Evolutionary conservation across 352 stramenopile species (phyloP), one percentile per base, ranked within the genome.

Genomic region (Phytophthora agathidicida): DNA sequence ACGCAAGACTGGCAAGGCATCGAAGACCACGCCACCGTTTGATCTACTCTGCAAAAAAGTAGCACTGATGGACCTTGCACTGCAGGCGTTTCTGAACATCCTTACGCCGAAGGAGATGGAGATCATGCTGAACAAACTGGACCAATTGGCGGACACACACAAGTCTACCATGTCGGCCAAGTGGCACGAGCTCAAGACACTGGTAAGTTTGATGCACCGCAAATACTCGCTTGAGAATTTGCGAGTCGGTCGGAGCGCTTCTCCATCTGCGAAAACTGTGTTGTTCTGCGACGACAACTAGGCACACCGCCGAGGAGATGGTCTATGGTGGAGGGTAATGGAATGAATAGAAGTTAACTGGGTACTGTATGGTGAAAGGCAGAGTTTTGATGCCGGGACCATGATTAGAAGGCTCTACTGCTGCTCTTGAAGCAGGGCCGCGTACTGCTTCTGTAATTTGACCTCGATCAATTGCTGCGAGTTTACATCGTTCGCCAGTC

Each of bases 181-280:
- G 63, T 94, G 85, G 85, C 83, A 94, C 51, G 80, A 93, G 74
- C 67, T 94, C 27, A 93, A 94, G 71, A 94, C 85, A 17, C 76
- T 94, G 8, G 72, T 94, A 42, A 88, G 75, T 49, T 65, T 94
- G 24, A 94, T 93, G 83, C 83, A 86, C 44, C 83, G 83, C 62
- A 94, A 94, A 53, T 94, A 94, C 35, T 88, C 85, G 45, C 60
- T 87, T 44, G 79, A 91, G 26, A 91, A 93, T 54, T 70, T 93
- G 19, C 77, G 83, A 26, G 69, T 93, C 17, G 83, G 81, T 23
- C 73, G 71, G 28, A 75, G 64, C 43, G 30, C 62, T 30, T 75
- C 68, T 23, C 63, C 77, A 7, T 57, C 49, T 24, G 65, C 71
- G 20, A 89, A 85, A 57, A 73, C 50, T 0, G 54, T 71, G 43